Base-by-base conservation (phyloP, 495 filamentous ascomycete species). In the Cairneyella variabilis region DNA sequence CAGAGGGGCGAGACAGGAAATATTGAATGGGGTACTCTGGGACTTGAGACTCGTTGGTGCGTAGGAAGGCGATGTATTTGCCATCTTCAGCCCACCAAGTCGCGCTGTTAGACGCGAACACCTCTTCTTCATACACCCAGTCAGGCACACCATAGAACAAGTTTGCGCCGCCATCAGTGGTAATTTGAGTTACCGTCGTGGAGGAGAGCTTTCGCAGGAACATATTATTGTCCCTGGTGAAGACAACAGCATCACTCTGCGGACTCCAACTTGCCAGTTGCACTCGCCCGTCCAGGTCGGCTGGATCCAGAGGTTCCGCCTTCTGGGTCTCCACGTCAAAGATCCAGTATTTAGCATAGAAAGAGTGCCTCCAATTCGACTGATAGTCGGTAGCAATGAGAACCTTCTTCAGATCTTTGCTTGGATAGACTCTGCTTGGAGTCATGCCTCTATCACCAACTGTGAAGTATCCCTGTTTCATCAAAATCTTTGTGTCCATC, bases 91-190 rank as follows among this genome's bases (percentile, higher is more conserved):
- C 90, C 90, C 89, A 97, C 93, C 93, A 97, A 0, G 91, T 91
- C 6, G 85, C 95, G 44, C 78, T 90, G 59, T 89, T 87, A 2
- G 82, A 83, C 1, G 71, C 57, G 58, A 97, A 87, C 5, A 98
- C 91, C 68, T 98, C 93, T 64, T 98, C 93, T 64, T 98, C 93
- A 59, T 97, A 98, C 0, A 98, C 93, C 93, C 93, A 98, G 68
- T 98, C 93, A 0, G 93, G 93, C n/a, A 96, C 83, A 18, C 93
- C 93, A 61, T 97, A 95, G 74, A 98, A 97, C 14, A 93, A 78
- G 53, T 97, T 80, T 2, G 76, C 68, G 0, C 91, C 87, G 34
- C 93, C 93, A 66, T 97, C 91, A 54, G 73, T 84, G 12, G 93
- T 98, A 53, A 98, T 85, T 53, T 83, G 82, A 3, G 73, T 77